Conservation (phyloP, 164 flowering plant species). For the Macadamia tetraphylla region DNA sequence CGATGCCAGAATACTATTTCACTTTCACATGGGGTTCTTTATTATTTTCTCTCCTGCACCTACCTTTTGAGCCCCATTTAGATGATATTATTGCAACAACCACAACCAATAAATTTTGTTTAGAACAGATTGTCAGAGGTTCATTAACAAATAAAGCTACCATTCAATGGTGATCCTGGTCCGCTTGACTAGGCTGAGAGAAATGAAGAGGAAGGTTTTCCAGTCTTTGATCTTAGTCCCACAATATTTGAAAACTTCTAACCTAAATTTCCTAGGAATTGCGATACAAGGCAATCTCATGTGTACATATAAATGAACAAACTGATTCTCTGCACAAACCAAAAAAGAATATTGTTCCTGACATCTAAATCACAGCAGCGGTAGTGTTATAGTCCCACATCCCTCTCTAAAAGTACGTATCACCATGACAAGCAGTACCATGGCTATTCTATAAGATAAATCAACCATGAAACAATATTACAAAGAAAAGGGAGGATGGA, state of each 20-base stretch:
- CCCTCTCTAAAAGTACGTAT: not conserved
- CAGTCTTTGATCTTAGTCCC: not conserved
- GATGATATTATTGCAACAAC: no score
- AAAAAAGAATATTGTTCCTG: not conserved
- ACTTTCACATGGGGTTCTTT: no score
- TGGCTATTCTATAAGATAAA: constrained; percentile 10
- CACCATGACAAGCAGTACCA: not conserved
- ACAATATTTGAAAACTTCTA: not conserved
- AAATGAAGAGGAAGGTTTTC: no score
- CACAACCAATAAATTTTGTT: no score
- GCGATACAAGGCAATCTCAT: not conserved
- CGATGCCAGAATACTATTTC: no score
- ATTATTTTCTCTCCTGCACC: no score
- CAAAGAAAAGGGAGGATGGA: constrained; percentile 21
- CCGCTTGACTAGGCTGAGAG: no score
- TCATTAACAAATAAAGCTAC: no score
- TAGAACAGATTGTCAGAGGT: no score
- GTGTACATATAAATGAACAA: not conserved
- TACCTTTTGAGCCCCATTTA: no score
- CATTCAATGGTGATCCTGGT: no score
- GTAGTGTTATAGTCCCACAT: not conserved
- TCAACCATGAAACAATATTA: constrained; percentile 19
- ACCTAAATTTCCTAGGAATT: not conserved
- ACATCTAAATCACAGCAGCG: constrained; percentile 1
- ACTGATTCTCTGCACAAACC: not conserved